These are phyloP conservation scores for Trichosporon faecale DNA, from an alignment of 1,284 basidiomycete genomes.

Conservation along the genomic window DNA sequence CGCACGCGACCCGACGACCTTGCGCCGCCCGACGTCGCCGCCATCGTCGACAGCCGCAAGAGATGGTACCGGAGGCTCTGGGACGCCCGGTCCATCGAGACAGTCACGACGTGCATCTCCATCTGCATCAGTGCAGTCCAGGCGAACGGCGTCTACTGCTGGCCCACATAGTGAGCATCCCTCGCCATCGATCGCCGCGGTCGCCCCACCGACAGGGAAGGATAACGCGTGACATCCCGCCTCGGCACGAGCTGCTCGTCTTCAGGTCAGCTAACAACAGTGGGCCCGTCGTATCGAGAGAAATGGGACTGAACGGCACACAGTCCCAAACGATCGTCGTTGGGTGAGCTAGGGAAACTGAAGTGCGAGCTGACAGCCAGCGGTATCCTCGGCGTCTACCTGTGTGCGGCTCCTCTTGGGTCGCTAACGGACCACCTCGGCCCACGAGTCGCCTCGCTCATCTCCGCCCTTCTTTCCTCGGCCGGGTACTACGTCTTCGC, in stretches of 20 bases:
- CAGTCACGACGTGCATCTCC: slow-evolving; percentile 39
- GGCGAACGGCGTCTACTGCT: slow-evolving; percentile 53
- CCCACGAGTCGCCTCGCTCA: slow-evolving; percentile 46
- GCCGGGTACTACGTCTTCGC: slow-evolving; percentile 48
- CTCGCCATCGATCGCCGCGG: not conserved
- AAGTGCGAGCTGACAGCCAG: slow-evolving; percentile 22
- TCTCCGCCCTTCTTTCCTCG: slow-evolving; percentile 40
- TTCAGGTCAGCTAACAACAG: slow-evolving; percentile 19
- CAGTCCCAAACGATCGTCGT: slow-evolving; percentile 51
- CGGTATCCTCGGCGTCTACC: slow-evolving; percentile 51
- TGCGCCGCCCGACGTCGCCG: slow-evolving; percentile 34
- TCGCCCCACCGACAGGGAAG: not conserved
- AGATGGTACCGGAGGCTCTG: slow-evolving; percentile 30
- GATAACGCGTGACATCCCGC: not conserved
- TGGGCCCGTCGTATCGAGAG: slow-evolving; percentile 45
- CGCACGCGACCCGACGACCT: slow-evolving; percentile 7
- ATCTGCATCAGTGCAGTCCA: slow-evolving; percentile 43
- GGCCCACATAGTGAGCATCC: slow-evolving; percentile 48
- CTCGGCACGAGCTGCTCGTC: slow-evolving; percentile 6
- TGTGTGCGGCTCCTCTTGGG: slow-evolving; percentile 51
- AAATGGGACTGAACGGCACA: slow-evolving; percentile 37
- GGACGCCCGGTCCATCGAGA: slow-evolving; percentile 29
- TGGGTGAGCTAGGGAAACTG: slow-evolving; percentile 32
- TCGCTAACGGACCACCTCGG: slow-evolving; percentile 47
- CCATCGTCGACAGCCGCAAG: slow-evolving; percentile 33